Evolutionary conservation across 352 stramenopile species (phyloP), one percentile per base, ranked within the genome.

Genomic region (Phytophthora ohioensis): DNA sequence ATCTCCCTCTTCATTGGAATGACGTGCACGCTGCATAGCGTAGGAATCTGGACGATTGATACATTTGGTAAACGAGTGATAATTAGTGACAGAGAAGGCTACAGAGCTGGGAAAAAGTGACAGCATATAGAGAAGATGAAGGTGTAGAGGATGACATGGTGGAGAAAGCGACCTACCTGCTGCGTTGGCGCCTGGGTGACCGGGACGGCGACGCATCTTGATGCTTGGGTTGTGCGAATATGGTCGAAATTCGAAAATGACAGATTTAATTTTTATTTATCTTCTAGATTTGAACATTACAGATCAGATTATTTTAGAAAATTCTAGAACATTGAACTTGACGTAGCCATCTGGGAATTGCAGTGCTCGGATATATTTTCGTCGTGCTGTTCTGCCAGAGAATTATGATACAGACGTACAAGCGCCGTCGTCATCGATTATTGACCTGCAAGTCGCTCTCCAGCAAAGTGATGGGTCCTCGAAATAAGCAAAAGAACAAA

Each of bases 141-240:
- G 32, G 21, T 9, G 15, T 5, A 75, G 46, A 21, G 64, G 60
- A 17, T 60, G 9, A 3, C 45, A 34, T 27, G 11, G 15, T 53
- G 21, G 35, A 49, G 32, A 67, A 7, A 36, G 39, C 12, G 3
- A 56, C 36, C 15, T 59, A 80, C 73, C 69, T 49, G 51, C 60
- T 32, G 57, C 32, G 10, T 67, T 51, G 8, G 56, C 49, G 60
- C 34, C 68, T 13, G 73, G 46, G 43, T 80, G 69, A 46, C 64
- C 64, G 15, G 73, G 69, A 54, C 73, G 73, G 57, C 73, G 73
- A 62, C 69, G 73, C 73, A 80, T 80, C 48, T 79, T 71, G 30
- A 5, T 32, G 1, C 5, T 51, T 36, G 21, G 27, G 36, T 4
- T 46, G 17, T 52, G 41, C 27, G 36, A 27, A 41, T 27, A 51